Base-by-base conservation (phyloP, 345 rosid genomes). In the Camelina neglecta region DNA sequence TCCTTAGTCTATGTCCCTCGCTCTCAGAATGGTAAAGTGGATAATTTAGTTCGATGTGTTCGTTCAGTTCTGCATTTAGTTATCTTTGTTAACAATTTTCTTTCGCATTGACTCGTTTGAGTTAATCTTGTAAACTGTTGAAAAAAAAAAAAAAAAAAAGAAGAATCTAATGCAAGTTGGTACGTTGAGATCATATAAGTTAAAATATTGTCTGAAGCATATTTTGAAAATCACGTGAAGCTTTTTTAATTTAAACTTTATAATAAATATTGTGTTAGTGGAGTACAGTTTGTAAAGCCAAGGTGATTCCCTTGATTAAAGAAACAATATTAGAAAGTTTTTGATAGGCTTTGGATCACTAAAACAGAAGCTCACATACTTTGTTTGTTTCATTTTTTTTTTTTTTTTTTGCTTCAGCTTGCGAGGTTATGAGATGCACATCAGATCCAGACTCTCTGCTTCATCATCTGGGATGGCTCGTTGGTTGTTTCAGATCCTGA, bases 391-490 rank as follows among this genome's bases (percentile, higher is more conserved):
- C 55, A n/a, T 21, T 76, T 49, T 49, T 18, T 49, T 21, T 76
- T 49, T 49, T 49, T 18, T 49, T 21, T 76, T 49, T 26, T 49
- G 15, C 65, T 67, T 2, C 39, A 68, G 47, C 57, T 75, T 68
- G 24, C 53, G 7, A 49, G 60, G 66, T 74, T 65, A 74, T 74
- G 78, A 74, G 66, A 74, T 65, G 60, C 67, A 38, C 62, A 60
- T 69, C 29, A 15, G 71, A 63, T 77, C 72, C 49, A 71, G 41
- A 64, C 72, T 71, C 72, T 65, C 61, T 71, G 49, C 2, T 71
- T 58, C 81, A 71, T 50, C 81, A 38, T 42, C 76, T 49, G 6
- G 56, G 15, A 71, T 71, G 81, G 62, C 57, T 58, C 56, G 68
- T 65, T 41, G 47, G 56, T 15, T 71, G 8, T 47, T 77, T 57